Evolutionary conservation across 169 alveolate genomes (phyloP).

Genomic region (Cryptosporidium ryanae): DNA sequence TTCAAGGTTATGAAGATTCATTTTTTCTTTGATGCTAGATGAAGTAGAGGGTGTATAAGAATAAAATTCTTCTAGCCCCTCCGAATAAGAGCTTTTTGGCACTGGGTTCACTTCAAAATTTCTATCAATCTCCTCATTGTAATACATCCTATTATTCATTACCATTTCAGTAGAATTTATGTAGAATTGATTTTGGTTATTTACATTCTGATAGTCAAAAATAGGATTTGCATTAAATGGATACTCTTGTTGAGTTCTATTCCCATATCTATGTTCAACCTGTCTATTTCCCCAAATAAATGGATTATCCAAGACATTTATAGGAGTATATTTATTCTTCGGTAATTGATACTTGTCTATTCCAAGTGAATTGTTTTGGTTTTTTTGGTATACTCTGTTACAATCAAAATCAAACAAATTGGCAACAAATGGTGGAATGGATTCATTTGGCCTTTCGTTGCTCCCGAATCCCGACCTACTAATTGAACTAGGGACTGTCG

Average conservation of each 20-base stretch:
- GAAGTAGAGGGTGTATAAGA: slow-evolving; percentile 73
- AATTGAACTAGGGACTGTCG: slow-evolving; percentile 8
- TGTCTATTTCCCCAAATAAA: slow-evolving; percentile 33
- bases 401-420: slow-evolving; percentile 18
- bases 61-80: slow-evolving; percentile 61
- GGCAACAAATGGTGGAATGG: slow-evolving; percentile 43
- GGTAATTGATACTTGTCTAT: neutral
- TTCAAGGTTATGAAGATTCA: slow-evolving; percentile 41
- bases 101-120: slow-evolving; percentile 1
- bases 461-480: slow-evolving; percentile 14
- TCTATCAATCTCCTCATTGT: slow-evolving; percentile 11
- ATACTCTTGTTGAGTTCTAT: slow-evolving; percentile 1
- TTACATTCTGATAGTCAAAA: neutral
- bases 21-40: slow-evolving; percentile 58
- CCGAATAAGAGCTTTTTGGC: slow-evolving; percentile 66
- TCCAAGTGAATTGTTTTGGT: neutral
- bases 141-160: slow-evolving; percentile 18
- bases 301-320: slow-evolving; percentile 63
- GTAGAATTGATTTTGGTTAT: slow-evolving; percentile 1
- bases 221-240: slow-evolving; percentile 1
- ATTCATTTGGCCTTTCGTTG: slow-evolving; percentile 7
- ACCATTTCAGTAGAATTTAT: neutral
- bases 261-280: neutral
- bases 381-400: neutral
- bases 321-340: slow-evolving; percentile 21